Evolutionary conservation across 2,329 filamentous ascomycete species (phyloP).

Genomic region (Fusarium sororula): DNA sequence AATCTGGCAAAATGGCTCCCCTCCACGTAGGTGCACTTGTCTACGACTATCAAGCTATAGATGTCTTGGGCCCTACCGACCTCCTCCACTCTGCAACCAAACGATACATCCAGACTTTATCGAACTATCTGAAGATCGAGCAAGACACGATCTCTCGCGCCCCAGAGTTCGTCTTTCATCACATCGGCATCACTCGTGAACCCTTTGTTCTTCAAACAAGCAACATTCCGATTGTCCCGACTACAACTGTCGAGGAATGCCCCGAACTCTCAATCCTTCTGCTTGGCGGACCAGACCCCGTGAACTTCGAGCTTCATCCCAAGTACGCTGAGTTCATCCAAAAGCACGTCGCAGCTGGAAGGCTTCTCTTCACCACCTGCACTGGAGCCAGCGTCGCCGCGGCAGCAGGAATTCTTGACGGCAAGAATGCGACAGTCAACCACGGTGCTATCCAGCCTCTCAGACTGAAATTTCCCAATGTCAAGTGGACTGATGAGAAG

Average conservation of each 20-base stretch:
- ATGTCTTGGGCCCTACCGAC: conserved; percentile 46
- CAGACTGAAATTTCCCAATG: conserved; percentile 48
- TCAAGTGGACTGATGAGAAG: conserved; percentile 54
- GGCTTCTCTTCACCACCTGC: conserved; percentile 49
- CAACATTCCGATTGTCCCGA: conserved; percentile 40
- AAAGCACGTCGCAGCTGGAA: conserved; percentile 48
- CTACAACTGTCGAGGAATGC: conserved; percentile 45
- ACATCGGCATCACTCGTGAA: conserved; percentile 46
- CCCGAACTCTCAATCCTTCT: conserved; percentile 52
- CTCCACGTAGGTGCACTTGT: conserved; percentile 31
- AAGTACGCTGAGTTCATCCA: conserved; percentile 46
- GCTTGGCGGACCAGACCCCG: conserved; percentile 46
- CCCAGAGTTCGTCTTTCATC: conserved; percentile 46
- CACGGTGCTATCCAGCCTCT: conserved; percentile 45
- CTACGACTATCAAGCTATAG: conserved; percentile 48
- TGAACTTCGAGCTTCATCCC: conserved; percentile 41
- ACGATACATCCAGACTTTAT: conserved; percentile 9
- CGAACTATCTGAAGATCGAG: conserved; percentile 25
- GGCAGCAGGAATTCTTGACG: conserved; percentile 51
- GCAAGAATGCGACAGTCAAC: conserved; percentile 54
- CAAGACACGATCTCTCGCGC: conserved; percentile 35
- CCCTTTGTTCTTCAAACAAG: conserved; percentile 33
- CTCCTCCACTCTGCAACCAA: conserved; percentile 43
- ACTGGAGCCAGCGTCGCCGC: conserved; percentile 48
- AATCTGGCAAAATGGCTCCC: conserved; percentile 7